Percentiles rank a stretch among this genome's conserved stretches.
Conservation (phyloP, 75 land plant species). For the Larix kaempferi region DNA sequence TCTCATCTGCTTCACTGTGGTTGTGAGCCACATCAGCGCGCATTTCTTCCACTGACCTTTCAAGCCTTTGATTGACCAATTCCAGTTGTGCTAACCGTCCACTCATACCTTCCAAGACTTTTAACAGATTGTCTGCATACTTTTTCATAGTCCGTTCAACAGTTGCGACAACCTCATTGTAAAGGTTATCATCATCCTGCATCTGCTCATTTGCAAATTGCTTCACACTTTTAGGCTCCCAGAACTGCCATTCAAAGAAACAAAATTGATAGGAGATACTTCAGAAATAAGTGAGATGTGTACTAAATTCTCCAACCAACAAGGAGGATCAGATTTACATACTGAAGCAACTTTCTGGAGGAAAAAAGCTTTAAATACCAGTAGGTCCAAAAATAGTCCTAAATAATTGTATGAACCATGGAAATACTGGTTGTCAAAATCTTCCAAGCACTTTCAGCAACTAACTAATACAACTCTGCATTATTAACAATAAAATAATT, state of each 20-base stretch:
- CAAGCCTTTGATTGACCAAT: constrained; percentile 58
- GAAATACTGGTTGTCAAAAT: not conserved
- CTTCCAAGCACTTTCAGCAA: not conserved
- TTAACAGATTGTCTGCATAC: constrained; percentile 63
- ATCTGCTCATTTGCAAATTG: constrained; percentile 23
- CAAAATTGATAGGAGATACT: not conserved
- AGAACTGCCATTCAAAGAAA: constrained; percentile 16
- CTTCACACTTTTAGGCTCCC: constrained; percentile 36
- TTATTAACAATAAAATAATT: not conserved
- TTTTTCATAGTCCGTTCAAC: constrained; percentile 79
- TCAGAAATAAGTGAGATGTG: not conserved
- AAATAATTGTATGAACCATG: not conserved
- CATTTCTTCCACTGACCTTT: constrained; percentile 55
- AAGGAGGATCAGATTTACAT: not conserved
- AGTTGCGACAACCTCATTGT: constrained; percentile 37
- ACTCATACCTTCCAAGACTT: constrained; percentile 74
- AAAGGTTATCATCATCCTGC: constrained; percentile 33
- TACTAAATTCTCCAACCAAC: not conserved
- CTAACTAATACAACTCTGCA: not conserved
- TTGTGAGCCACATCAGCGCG: constrained; percentile 51
- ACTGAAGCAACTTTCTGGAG: not conserved
- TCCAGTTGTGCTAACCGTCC: constrained; percentile 81
- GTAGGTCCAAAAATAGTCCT: not conserved
- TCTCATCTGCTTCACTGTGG: constrained; percentile 46
- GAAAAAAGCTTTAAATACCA: not conserved